Percentiles rank a stretch among this genome's conserved stretches.
These are phyloP conservation scores for Taphrina deformans DNA, from an alignment of 1,139 yeast species.

Conservation along the genomic window DNA sequence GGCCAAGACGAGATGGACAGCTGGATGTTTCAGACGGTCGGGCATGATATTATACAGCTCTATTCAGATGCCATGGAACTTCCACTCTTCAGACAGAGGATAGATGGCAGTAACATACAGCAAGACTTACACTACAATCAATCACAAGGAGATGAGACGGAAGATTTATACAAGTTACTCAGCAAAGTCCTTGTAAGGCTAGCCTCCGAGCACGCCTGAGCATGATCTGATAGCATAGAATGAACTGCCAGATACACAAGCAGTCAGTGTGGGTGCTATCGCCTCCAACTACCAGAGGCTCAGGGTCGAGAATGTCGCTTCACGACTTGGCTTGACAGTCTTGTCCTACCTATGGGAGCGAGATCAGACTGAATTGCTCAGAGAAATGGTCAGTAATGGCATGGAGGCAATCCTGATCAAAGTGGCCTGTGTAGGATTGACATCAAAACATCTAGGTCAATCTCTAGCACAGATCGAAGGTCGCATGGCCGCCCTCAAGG, in stretches of 20 bases:
- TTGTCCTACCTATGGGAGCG: conserved; percentile 88
- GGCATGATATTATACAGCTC: conserved; percentile 70
- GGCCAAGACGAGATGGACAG: conserved; percentile 73
- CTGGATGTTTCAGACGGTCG: conserved; percentile 98
- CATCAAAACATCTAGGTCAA: conserved; percentile 64
- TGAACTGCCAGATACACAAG: conserved; percentile 72
- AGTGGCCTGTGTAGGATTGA: conserved; percentile 83
- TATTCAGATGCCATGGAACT: conserved; percentile 72
- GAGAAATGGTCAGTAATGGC: conserved; percentile 70
- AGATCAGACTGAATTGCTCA: conserved; percentile 72
- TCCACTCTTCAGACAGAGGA: conserved; percentile 74
- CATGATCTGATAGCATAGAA: conserved; percentile 38
- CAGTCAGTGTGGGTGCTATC: conserved; percentile 93
- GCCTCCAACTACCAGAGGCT: conserved; percentile 89
- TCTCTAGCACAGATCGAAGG: conserved; percentile 64
- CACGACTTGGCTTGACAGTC: conserved; percentile 63
- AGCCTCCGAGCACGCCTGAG: no score
- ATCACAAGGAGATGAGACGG: conserved; percentile 78
- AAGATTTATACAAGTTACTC: conserved; percentile 65
- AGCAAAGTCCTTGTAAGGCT: conserved; percentile 36
- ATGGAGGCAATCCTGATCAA: conserved; percentile 85
- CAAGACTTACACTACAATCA: conserved; percentile 64
- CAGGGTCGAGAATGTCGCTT: conserved; percentile 87
- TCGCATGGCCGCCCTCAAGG: conserved; percentile 58
- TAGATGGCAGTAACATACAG: conserved; percentile 63